Evolutionary conservation across 306 rosid genomes (phyloP), one percentile per base, ranked within the genome.

Genomic region (Chamaecrista fasciculata): DNA sequence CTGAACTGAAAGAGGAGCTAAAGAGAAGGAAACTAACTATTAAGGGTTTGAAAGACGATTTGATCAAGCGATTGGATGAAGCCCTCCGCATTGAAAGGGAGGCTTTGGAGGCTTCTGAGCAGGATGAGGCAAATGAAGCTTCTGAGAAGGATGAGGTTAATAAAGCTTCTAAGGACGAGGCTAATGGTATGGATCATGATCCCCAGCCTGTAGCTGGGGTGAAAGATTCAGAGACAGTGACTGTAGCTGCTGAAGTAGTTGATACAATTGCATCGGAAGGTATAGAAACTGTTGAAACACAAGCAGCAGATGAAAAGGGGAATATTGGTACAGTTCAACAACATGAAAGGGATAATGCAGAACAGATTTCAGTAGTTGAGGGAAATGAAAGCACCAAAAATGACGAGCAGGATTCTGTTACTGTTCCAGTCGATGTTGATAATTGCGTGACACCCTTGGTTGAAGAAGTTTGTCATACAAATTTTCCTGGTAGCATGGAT

Each of bases 41-140:
- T 63, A 88, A 69, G 72, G 98, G 98, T 56, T 75, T 93, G 81
- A 93, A 93, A 84, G 96, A 90, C 28, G 98, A 93, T 73, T 85
- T 93, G 72, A 69, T 93, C 31, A 85, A 63, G 65, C 97, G 97
- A 12, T 76, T 93, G 78, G 88, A 88, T 43, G 97, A 90, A 75
- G 87, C 91, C 3, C 60, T 93, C 66, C 84, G 79, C 2, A 21
- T 69, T 10, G 96, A 89, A 67, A 82, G 76, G 79, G 90, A 64
- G 52, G 65, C 49, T 64, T 75, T 26, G 0, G 82, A 81, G 78
- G 75, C 56, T 71, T 18, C 69, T 42, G 73, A 60, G 67, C 72
- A 37, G 46, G 87, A 79, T 0, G 71, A 29, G 20, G 80, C 77
- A 23, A 79, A 82, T 5, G 5, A 29, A 29, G 40, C 10, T 36